Percentiles rank a stretch among this genome's conserved stretches.
phyloP scores from a whole-genome alignment of 495 filamentous ascomycete species.

The Hyaloscypha hepaticicola region DNA sequence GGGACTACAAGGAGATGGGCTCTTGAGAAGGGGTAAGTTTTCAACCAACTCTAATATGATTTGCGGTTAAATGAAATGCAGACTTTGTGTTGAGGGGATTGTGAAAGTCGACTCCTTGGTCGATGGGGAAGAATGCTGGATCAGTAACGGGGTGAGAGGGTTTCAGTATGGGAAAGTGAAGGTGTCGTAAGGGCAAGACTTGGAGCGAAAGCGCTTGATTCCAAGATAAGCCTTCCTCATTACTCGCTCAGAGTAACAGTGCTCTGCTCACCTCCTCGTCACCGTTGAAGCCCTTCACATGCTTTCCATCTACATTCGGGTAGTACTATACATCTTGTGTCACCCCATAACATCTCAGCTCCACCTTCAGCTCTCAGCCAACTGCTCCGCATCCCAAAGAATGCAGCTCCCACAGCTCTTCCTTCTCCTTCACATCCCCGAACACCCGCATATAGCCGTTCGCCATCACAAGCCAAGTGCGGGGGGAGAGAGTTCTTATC shows the following conservation, averaged over 20 bases:
- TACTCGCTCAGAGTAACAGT: too few species aligned
- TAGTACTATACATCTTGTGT: background rate
- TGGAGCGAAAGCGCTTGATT: background rate
- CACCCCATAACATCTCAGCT: background rate
- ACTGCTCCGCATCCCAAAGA: background rate
- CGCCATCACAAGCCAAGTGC: background rate
- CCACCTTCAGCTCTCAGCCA: background rate
- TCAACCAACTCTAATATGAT: background rate
- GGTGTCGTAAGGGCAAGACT: background rate
- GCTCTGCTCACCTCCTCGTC: too few species aligned
- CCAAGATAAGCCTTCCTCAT: background rate
- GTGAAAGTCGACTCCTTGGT: constrained; percentile 55
- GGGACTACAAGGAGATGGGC: constrained; percentile 84
- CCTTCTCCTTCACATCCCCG: background rate
- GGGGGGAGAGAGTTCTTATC: background rate
- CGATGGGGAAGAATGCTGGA: constrained; percentile 75
- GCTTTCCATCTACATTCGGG: background rate
- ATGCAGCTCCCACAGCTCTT: background rate
- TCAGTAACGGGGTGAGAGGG: constrained; percentile 83
- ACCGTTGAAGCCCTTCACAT: too few species aligned
- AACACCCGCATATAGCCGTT: background rate
- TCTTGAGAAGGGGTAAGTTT: constrained; percentile 50
- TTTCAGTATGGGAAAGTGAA: constrained; percentile 52
- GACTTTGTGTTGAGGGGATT: constrained; percentile 58
- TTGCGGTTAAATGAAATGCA: constrained; percentile 6